A percentile compares a stretch with the other conserved stretches of the same genome.
phyloP scores from a whole-genome alignment of 2,329 filamentous ascomycete species.

The Colletotrichum sp. region DNA sequence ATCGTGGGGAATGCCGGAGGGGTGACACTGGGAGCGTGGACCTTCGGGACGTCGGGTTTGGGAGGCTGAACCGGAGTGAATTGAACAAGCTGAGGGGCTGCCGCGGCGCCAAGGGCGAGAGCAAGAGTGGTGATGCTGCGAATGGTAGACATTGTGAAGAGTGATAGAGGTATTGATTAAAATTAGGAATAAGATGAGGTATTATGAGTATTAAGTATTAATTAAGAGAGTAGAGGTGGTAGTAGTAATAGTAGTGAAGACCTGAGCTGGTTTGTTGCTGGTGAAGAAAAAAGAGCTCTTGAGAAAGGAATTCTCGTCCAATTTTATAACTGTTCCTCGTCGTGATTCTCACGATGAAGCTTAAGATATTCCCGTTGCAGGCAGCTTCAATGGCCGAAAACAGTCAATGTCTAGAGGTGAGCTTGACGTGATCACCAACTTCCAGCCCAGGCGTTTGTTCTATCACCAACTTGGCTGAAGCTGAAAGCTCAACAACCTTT shows the following conservation, averaged over 20 bases:
- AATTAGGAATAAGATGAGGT: background rate
- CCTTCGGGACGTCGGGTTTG: background rate
- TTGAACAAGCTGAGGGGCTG: background rate
- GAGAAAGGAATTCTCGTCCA: background rate
- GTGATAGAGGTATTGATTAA: background rate
- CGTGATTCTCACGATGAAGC: background rate
- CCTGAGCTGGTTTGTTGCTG: constrained; percentile 2
- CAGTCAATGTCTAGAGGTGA: background rate
- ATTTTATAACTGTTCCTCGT: background rate
- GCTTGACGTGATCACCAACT: background rate
- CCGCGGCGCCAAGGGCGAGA: background rate
- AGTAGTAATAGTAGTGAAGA: background rate
- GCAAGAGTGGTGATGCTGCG: background rate
- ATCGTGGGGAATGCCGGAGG: background rate
- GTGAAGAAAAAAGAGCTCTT: background rate
- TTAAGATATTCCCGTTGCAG: background rate
- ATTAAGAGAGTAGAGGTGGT: background rate
- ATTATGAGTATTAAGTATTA: background rate
- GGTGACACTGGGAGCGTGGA: background rate
- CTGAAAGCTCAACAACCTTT: background rate
- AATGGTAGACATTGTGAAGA: constrained; percentile 2
- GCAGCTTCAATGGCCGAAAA: background rate
- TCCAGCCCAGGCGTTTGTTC: background rate
- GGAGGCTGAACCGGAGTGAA: background rate
- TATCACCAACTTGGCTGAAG: background rate